These are phyloP conservation scores for Mimosa bimucronata DNA, from an alignment of 306 rosid genomes.

Conservation along the genomic window DNA sequence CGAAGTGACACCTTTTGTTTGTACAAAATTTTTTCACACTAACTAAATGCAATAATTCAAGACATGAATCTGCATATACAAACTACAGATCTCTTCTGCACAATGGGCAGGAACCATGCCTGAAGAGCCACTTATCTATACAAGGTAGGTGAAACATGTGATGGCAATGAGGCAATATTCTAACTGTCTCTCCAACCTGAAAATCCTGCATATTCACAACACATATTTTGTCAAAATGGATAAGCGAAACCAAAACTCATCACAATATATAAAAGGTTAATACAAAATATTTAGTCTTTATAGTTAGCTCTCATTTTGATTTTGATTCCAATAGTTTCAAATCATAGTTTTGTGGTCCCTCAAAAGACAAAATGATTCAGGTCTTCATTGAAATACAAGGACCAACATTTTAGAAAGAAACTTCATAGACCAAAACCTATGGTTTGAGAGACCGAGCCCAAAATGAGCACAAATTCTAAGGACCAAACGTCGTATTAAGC, in stretches of 20 bases:
- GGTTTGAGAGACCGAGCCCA: too few species aligned
- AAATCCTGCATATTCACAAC: slow-evolving; percentile 67
- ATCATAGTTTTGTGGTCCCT: too few species aligned
- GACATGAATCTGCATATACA: slow-evolving; percentile 26
- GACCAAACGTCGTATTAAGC: too few species aligned
- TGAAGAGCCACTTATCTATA: slow-evolving; percentile 95
- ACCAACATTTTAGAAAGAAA: too few species aligned
- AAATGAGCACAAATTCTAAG: too few species aligned
- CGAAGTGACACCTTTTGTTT: not conserved
- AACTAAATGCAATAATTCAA: not conserved
- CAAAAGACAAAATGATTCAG: too few species aligned
- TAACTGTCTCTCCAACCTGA: slow-evolving; percentile 91
- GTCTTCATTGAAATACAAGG: too few species aligned
- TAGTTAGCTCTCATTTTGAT: too few species aligned
- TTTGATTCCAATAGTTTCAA: too few species aligned
- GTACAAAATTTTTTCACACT: not conserved
- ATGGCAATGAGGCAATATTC: slow-evolving; percentile 96
- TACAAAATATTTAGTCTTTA: too few species aligned
- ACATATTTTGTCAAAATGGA: slow-evolving; percentile 29
- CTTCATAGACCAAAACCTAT: too few species aligned
- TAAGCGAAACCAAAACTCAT: not conserved
- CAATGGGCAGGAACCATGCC: slow-evolving; percentile 97
- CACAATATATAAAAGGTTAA: too few species aligned
- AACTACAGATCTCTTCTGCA: slow-evolving; percentile 96
- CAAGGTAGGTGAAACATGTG: slow-evolving; percentile 97